Evolutionary conservation across 2,329 filamentous ascomycete species (phyloP).

Genomic region (Cercospora citrullina): DNA sequence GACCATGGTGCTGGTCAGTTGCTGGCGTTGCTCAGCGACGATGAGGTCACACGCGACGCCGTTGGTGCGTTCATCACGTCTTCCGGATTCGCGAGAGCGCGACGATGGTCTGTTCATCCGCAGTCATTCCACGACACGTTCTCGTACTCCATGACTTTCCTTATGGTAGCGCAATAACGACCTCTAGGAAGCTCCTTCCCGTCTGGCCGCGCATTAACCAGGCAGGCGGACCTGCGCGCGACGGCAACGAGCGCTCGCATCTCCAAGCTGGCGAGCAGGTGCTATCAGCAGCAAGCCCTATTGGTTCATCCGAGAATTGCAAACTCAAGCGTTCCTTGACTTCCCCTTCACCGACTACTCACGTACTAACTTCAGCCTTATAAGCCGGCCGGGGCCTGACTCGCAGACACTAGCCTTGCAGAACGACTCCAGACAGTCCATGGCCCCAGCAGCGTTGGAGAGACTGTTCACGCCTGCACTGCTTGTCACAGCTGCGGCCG

Average conservation of each 20-base stretch:
- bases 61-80: constrained; percentile 1
- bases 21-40: background rate
- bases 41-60: constrained; percentile 13
- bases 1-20: background rate
- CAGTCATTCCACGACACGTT: background rate
- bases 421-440: constrained; percentile 1
- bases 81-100: background rate
- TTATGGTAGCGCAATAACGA: background rate
- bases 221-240: background rate
- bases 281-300: constrained; percentile 2
- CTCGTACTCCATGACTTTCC: background rate
- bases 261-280: constrained; percentile 13
- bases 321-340: constrained; percentile 7
- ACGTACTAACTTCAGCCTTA: constrained; percentile 6
- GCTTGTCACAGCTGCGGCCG: constrained; percentile 10
- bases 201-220: background rate
- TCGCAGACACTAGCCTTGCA: background rate
- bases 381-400: background rate
- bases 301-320: background rate
- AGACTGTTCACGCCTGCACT: constrained; percentile 4
- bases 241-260: background rate
- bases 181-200: background rate
- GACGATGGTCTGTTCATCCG: background rate
- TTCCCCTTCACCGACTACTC: constrained; percentile 5
- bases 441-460: constrained; percentile 5